A percentile compares a stretch with the other conserved stretches of the same genome.
Evolutionary conservation across 768 basidiomycete species (phyloP).

Genomic region (Boletellus emodensis): DNA sequence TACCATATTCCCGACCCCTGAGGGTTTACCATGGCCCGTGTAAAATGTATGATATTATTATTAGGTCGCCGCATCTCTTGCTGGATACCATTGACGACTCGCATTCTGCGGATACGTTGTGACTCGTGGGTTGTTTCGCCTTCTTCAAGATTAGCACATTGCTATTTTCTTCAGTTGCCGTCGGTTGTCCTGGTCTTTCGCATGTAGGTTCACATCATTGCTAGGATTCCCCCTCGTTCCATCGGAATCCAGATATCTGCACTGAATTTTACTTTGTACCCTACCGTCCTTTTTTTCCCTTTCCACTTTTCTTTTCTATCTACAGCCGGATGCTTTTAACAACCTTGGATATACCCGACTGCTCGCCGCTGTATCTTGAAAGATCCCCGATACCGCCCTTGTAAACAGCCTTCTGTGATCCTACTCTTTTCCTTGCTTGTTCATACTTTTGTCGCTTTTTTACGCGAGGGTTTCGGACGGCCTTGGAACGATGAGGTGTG

Average conservation of each 20-base stretch:
- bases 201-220: constrained; percentile 13
- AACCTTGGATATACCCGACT: constrained; percentile 86
- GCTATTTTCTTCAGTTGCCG: constrained; percentile 13
- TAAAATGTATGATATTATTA: constrained; percentile 27
- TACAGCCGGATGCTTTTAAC: constrained; percentile 79
- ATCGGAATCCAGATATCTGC: constrained; percentile 14
- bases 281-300: background rate
- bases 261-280: constrained; percentile 13
- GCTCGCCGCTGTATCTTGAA: constrained; percentile 85
- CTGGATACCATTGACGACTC: constrained; percentile 9
- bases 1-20: constrained; percentile 21
- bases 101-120: constrained; percentile 3
- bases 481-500: constrained; percentile 84
- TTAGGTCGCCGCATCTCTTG: constrained; percentile 10
- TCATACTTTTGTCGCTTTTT: constrained; percentile 94
- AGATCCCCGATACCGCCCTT: constrained; percentile 77
- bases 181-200: constrained; percentile 5
- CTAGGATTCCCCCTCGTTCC: constrained; percentile 2
- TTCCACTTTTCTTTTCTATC: constrained; percentile 7
- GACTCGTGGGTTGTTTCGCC: background rate
- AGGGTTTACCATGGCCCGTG: constrained; percentile 12
- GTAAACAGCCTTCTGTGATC: constrained; percentile 89
- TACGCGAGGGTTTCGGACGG: constrained; percentile 93
- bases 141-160: constrained; percentile 11
- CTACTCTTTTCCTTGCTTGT: constrained; percentile 89